Evolutionary conservation across 2,329 filamentous ascomycete species (phyloP), one percentile per base, ranked within the genome.

Genomic region (Fusarium torulosum): DNA sequence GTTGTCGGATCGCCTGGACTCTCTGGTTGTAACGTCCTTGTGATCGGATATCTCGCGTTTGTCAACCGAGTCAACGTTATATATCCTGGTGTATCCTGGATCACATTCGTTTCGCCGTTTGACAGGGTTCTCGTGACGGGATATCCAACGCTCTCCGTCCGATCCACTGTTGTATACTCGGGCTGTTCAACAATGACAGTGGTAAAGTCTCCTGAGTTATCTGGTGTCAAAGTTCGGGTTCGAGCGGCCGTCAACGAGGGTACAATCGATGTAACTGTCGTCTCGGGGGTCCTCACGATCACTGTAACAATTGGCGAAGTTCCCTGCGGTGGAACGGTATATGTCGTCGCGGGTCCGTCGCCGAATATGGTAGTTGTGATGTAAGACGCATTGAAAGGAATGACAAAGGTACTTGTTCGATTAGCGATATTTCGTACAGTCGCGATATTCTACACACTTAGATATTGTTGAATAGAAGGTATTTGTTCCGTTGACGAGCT

Each of bases 381-480:
- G 5, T 62, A 62, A 0, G 57, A 56, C 0, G 59, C 59, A 15
- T 49, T 25, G 8, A 43, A 58, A 14, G 40, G 50, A 11, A 62
- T 31, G 1, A 56, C 2, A 29, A 62, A 35, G 3, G 57, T 62
- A 13, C 59, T 62, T 3, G 0, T 19, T 1, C 4, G 4, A 19
- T 62, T 17, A 62, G 37, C n/a, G 1, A 13, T 1, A 9, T 7
- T 0, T 4, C 8, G 20, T 7, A 6, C 2, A 13, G 7, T 11
- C 6, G 7, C 0, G 2, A 6, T 1, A 1, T 7, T 1, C 1
- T 19, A 27, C 29, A 4, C 21, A 62, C 59, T 50, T 46, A 2
- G 57, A 53, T 15, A 62, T 44, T 9, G 43, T 56, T 8, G 58
- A 46, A 9, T 63, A 43, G 4, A 46, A 62, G 6, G 59, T 62